phyloP scores from a whole-genome alignment of 192 early-diverging fungal genomes.

The Obelidium mucronatum region DNA sequence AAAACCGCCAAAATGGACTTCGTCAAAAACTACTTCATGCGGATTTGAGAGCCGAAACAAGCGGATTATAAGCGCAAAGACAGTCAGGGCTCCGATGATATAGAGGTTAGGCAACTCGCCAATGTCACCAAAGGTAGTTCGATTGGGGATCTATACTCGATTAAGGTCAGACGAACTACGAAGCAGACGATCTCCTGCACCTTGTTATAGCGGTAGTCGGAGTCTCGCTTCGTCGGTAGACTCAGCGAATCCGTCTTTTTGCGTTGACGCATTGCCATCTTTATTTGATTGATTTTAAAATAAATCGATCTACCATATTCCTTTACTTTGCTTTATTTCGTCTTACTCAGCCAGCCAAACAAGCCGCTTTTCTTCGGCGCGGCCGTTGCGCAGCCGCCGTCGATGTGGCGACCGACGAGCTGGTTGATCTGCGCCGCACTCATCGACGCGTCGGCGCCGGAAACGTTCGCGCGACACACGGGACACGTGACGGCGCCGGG shows the following conservation, averaged over 20 bases:
- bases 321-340: neutral
- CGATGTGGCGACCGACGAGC: conserved; percentile 5
- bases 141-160: neutral
- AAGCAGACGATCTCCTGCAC: neutral
- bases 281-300: too few relatives aligned
- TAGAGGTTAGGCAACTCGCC: conserved; percentile 41
- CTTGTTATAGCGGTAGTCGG: conserved; percentile 5
- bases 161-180: neutral
- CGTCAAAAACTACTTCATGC: conserved; percentile 57
- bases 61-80: conserved; percentile 49
- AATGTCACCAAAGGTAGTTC: conserved; percentile 29
- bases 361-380: conserved; percentile 12
- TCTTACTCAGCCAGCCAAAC: neutral
- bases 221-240: neutral
- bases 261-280: conserved; percentile 2
- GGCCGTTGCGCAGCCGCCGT: conserved; percentile 14
- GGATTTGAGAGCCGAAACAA: conserved; percentile 54
- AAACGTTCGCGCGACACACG: conserved; percentile 4
- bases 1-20: conserved; percentile 54
- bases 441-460: conserved; percentile 7
- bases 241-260: neutral
- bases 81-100: conserved; percentile 39
- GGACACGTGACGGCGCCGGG: conserved; percentile 10
- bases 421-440: neutral
- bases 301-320: too few relatives aligned